Evolutionary conservation across 768 basidiomycete genomes (phyloP), one percentile per base, ranked within the genome.

Genomic region (Psilocybe sp.): DNA sequence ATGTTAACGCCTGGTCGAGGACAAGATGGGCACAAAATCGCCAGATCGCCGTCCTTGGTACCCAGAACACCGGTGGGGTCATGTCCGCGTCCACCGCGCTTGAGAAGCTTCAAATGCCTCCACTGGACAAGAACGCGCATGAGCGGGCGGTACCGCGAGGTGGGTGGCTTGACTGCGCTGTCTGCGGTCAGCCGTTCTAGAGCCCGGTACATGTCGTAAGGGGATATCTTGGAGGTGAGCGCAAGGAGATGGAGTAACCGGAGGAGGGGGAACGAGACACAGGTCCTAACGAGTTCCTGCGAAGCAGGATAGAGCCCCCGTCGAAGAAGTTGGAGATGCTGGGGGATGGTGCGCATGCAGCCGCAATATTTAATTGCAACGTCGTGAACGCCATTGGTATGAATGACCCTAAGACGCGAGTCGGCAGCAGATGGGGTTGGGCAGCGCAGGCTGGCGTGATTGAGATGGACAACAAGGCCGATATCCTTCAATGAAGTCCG

Each of bases 361-460:
- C 47, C 47, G n/a, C 47, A 49, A 31, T 49, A 49, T 5, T 15
- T 16, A n/a, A 49, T 18, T 7, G 47, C 47, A 20, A 49, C 20
- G 5, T 40, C 39, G 19, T 49, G 47, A 2, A 49, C 33, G 2
- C 47, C 47, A 32, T 49, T 49, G 7, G 47, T 49, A 20, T 49
- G 47, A 3, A 49, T 15, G 11, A 49, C 47, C 8, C 37, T 38
- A 36, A 49, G n/a, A n/a, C 34, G 10, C 5, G 4, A 3, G 7
- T 49, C 39, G 5, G 16, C 28, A 2, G 47, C n/a, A 28, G 5
- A 33, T 23, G 1, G 47, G 31, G 18, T 33, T 41, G 32, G 32
- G 34, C 47, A 49, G 10, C 32, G 16, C 41, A 23, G 18, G 16
- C 47, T 18, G 0, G 39, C 31, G 11, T 49, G 47, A 18, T 49